Conservation (phyloP, 768 basidiomycete genomes). For the Auriscalpium vulgare region DNA sequence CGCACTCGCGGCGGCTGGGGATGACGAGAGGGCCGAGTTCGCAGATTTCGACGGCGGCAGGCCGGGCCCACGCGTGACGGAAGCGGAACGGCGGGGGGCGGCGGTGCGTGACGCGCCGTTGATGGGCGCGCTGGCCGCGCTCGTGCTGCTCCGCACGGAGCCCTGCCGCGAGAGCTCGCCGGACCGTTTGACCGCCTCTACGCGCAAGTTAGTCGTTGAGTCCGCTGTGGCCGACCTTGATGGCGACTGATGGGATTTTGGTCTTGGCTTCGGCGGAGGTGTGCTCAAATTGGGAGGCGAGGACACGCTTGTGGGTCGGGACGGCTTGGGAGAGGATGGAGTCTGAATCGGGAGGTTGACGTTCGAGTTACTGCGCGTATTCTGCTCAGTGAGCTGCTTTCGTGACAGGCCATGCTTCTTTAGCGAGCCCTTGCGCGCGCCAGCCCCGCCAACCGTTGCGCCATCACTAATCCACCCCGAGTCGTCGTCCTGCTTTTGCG, state of each 20-base stretch:
- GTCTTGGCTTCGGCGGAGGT: no score
- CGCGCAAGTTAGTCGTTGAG: slow-evolving; percentile 2
- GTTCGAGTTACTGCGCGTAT: neutral
- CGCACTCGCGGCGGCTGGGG: neutral
- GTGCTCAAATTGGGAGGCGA: no score
- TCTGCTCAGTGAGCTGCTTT: neutral
- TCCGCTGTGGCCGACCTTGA: neutral
- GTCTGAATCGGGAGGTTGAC: neutral
- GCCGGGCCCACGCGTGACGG: neutral
- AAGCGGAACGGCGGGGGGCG: neutral
- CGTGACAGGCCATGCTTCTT: neutral
- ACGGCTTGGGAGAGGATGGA: neutral
- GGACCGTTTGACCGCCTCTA: slow-evolving; percentile 5
- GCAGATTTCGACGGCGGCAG: slow-evolving; percentile 1
- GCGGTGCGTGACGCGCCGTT: neutral
- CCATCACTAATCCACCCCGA: slow-evolving; percentile 15
- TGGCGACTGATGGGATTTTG: no score
- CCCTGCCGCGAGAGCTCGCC: slow-evolving; percentile 4
- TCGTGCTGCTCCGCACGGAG: slow-evolving; percentile 4
- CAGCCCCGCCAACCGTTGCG: slow-evolving; percentile 7
- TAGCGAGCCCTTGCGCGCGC: slow-evolving; percentile 3
- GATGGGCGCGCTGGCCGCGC: neutral
- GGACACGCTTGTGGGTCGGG: no score
- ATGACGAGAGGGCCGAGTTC: neutral
- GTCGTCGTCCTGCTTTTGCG: slow-evolving; percentile 7